Evolutionary conservation across 345 rosid species (phyloP), one percentile per base, ranked within the genome.

Genomic region (Carallia brachiata): DNA sequence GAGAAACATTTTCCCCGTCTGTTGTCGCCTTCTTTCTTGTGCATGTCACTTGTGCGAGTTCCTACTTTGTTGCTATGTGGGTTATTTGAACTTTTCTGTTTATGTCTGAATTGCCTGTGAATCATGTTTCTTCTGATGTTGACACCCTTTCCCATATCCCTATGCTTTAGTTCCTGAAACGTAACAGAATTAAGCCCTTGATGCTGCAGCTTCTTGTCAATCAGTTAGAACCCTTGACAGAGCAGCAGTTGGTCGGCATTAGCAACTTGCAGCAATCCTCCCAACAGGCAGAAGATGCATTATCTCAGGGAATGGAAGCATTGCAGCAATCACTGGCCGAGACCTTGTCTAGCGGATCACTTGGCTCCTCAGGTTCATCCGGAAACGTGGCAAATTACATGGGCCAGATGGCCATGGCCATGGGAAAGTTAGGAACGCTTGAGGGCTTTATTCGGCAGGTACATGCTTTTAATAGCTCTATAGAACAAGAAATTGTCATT

Each of bases 361-460:
- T 88, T 19, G 98, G 97, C 58, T 82, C 91, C 27, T 84, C 97
- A 0, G 92, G 98, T 61, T 77, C 97, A 67, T 89, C 97, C 47
- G 90, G 93, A 61, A 89, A 92, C 52, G 96, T 92, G 31, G 97
- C 98, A 30, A 92, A 86, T 76, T 96, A 96, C 80, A 92, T 92
- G 98, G 99, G 99, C 72, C 98, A 96, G 76, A 96, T 96, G 98
- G 99, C 99, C 48, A 96, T 96, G 99, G 99, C 98, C 52, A 96
- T 96, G 99, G 99, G 99, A 63, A 92, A 92, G 81, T 84, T 96
- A 48, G 98, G 96, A n/a, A 96, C 96, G 13, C 96, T 96, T 0
- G 98, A 96, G 72, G 97, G 99, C 15, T 92, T 96, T 69, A 92
- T 96, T 57, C 90, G 95, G 50, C 96, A 95, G 97, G 99, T 95